Conservation (phyloP, 2,329 filamentous ascomycete species). For the Peltaster fructicola region DNA sequence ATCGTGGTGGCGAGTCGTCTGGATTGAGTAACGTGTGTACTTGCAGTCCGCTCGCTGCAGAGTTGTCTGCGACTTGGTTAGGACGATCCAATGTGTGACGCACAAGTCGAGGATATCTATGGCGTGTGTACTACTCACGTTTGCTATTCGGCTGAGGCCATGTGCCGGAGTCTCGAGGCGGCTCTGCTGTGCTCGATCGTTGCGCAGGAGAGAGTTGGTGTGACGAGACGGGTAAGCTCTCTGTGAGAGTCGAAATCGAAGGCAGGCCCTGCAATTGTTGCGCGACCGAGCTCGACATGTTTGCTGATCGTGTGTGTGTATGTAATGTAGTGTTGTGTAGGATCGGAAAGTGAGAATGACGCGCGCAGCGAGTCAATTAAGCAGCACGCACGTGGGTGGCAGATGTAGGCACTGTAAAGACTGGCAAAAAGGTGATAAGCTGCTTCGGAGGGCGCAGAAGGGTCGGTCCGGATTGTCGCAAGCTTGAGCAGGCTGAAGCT, state of each 20-base stretch:
- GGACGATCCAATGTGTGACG: too few relatives aligned
- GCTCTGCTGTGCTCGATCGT: slow-evolving; percentile 15
- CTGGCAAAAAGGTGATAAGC: too few relatives aligned
- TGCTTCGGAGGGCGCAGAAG: too few relatives aligned
- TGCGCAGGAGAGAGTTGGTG: slow-evolving; percentile 15
- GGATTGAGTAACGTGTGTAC: slow-evolving; percentile 32
- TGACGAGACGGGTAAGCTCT: slow-evolving; percentile 15
- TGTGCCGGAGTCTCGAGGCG: slow-evolving; percentile 20
- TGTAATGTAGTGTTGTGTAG: slow-evolving; percentile 1
- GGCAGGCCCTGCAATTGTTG: slow-evolving; percentile 15
- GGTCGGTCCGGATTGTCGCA: too few relatives aligned
- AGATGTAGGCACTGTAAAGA: too few relatives aligned
- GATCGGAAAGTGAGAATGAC: not conserved
- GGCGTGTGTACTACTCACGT: too few relatives aligned
- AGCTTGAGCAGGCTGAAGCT: too few relatives aligned
- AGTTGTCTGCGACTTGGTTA: slow-evolving; percentile 20
- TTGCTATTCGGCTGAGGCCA: slow-evolving; percentile 22
- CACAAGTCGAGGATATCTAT: too few relatives aligned
- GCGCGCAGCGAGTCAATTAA: slow-evolving; percentile 1
- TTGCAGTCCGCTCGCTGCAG: slow-evolving; percentile 28
- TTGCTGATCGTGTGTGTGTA: not conserved
- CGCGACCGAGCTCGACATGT: slow-evolving; percentile 1
- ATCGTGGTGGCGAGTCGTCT: slow-evolving; percentile 30
- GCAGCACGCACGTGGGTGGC: too few relatives aligned
- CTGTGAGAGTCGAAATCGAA: slow-evolving; percentile 21